Evolutionary conservation across 139 green algal species (phyloP), one percentile per base, ranked within the genome.

Genomic region (Penium margaritaceum): DNA sequence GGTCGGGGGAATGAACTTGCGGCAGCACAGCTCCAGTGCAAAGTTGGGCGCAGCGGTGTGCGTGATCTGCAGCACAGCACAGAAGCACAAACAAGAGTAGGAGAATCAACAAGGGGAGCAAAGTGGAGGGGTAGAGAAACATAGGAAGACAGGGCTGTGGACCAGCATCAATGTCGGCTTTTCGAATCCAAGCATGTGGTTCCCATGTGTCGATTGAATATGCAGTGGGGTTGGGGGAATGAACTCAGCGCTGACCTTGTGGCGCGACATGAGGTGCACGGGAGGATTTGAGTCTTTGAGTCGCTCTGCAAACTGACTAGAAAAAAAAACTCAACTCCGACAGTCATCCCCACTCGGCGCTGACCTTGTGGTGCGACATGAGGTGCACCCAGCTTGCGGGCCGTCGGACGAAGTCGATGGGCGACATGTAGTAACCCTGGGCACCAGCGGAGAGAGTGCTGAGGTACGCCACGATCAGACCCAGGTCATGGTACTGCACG

Each of bases 401-500:
- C 21, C 32, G 38, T 19, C 64, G 29, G 60, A 78, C 72, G 60
- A 78, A 78, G 4, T 66, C 17, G 12, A 78, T 72, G 6, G 61
- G 72, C 2, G 72, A 78, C 61, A 78, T 72, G 72, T 69, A 57
- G 29, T 55, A 63, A 3, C 35, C 70, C 4, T 14, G 60, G 5
- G 32, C 57, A 43, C 70, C 70, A 5, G 70, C 24, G 15, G n/a
- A 29, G 34, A 71, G 57, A 3, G 37, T 33, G 35, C 44, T 60
- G 17, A 70, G 44, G 29, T 75, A 77, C 7, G 54, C 65, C 19
- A 74, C 78, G 32, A 84, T 68, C 6, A 87, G 75, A 27, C 80
- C 78, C 70, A 83, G 70, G 67, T 87, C 83, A 38, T 87, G 83
- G 72, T 83, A 87, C 64, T 84, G 81, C 1, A 41, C 2, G 5